Base-by-base conservation (phyloP, 2,329 filamentous ascomycete species). In the Venturia nashicola region DNA sequence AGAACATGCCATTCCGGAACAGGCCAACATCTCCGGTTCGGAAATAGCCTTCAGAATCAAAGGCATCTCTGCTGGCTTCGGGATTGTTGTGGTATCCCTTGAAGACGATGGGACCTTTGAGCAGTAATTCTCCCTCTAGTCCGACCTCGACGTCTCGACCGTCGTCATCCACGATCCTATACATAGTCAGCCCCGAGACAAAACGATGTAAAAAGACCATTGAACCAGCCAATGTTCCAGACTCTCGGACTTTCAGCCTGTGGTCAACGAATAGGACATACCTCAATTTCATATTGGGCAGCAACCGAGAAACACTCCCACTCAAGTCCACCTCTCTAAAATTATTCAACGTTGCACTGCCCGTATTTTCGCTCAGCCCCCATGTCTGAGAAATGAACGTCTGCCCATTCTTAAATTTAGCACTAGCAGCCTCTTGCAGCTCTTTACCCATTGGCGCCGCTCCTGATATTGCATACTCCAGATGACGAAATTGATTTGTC, bases 391-490 rank as follows among this genome's bases (percentile, higher is more conserved):
- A 72, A 18, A 86, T 72, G 14, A 73, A 71, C 14, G 75, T 76
- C 14, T 72, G 70, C 0, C 75, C 75, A 51, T 65, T 67, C 9
- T 75, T 78, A 12, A 86, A 70, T 70, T 82, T 85, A 65, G 70
- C 72, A 65, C 76, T 77, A 0, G 80, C 82, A 0, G 77, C 78
- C 8, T 74, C 66, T 68, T 86, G 83, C 1, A 85, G 70, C 1
- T 83, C 81, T 18, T 75, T 75, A 0, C 81, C 80, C 65, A 87
- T 73, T 0, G 84, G 83, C 2, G 84, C 84, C 0, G 83, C 83
- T 0, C 83, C 84, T 0, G 76, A 76, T 0, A 79, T 70, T 0
- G 81, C 83, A 1, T 76, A 70, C 39, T 78, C 72, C 32, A 86
- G 71, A 0, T 72, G 71, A 39, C 77, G 76, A 65, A 87, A 82